Percentiles rank a stretch among this genome's conserved stretches.
phyloP scores from a whole-genome alignment of 2,329 filamentous ascomycete genomes.

The Sporothrix luriei region DNA sequence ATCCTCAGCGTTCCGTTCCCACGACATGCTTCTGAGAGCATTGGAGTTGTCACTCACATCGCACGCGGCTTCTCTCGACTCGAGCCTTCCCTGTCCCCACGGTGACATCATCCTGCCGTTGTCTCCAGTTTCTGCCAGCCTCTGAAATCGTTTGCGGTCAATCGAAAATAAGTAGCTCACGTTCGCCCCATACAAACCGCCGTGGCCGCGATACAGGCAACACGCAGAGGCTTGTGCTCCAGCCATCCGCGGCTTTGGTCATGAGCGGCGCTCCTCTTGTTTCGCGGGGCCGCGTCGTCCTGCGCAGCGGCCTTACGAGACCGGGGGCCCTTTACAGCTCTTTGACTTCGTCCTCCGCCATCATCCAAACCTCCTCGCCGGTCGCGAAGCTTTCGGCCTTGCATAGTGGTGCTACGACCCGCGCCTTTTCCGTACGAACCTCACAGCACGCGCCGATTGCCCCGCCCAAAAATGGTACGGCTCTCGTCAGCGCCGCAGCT shows the following conservation, averaged over 20 bases:
- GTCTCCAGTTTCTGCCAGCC: not conserved
- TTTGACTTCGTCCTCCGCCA: not conserved
- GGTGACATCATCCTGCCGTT: conserved; percentile 29
- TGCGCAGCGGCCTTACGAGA: not conserved
- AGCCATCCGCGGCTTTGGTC: not conserved
- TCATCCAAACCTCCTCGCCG: not conserved
- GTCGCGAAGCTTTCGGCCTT: not conserved
- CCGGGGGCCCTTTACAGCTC: not conserved
- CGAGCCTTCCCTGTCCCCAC: not conserved
- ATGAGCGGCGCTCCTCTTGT: conserved; percentile 31
- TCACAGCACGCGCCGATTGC: not conserved
- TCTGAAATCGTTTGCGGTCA: not conserved
- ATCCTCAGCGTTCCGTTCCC: not conserved
- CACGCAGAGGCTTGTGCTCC: conserved; percentile 1
- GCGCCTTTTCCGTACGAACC: conserved; percentile 26
- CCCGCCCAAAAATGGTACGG: not conserved
- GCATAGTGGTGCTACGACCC: not conserved
- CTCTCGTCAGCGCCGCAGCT: not conserved
- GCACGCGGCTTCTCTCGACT: conserved; percentile 10
- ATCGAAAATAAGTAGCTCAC: not conserved
- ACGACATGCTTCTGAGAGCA: conserved; percentile 18
- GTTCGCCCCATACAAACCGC: not conserved
- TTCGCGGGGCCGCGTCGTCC: conserved; percentile 22
- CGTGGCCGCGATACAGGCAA: not conserved
- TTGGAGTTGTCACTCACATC: conserved; percentile 9